Percentiles rank a stretch among this genome's conserved stretches.
These are phyloP conservation scores for Candida andamanensis DNA, from an alignment of 805 yeast species.

Conservation along the genomic window DNA sequence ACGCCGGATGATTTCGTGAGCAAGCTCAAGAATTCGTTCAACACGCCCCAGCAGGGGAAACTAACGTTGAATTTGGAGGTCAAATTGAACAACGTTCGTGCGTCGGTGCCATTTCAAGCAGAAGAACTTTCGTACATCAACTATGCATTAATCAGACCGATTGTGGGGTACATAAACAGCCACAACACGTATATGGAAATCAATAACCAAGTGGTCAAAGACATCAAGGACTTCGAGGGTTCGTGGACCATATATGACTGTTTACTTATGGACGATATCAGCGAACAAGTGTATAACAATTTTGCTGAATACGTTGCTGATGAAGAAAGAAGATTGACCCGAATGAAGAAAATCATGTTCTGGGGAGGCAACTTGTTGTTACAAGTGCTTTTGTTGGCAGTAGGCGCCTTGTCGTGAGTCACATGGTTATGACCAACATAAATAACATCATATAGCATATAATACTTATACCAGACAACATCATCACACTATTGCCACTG, in stretches of 20 bases:
- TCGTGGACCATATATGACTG: slow-evolving; percentile 96
- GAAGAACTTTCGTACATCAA: slow-evolving; percentile 88
- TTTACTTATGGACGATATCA: slow-evolving; percentile 82
- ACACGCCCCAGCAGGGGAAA: slow-evolving; percentile 19
- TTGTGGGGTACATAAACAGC: slow-evolving; percentile 91
- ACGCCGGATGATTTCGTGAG: slow-evolving; percentile 2
- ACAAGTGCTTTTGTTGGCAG: slow-evolving; percentile 69
- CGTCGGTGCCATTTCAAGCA: slow-evolving; percentile 81
- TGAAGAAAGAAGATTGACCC: slow-evolving; percentile 65
- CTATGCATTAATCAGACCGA: slow-evolving; percentile 87
- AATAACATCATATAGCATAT: slow-evolving; percentile 48
- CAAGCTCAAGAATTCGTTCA: slow-evolving; percentile 20
- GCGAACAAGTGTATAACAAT: slow-evolving; percentile 84
- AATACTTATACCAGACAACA: slow-evolving; percentile 46
- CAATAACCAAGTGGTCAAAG: slow-evolving; percentile 74
- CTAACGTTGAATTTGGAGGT: slow-evolving; percentile 77
- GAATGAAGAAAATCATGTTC: slow-evolving; percentile 82
- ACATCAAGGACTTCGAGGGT: slow-evolving; percentile 81
- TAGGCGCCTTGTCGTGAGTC: slow-evolving; percentile 49
- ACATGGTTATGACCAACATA: slow-evolving; percentile 44
- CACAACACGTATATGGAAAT: slow-evolving; percentile 86
- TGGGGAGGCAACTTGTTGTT: slow-evolving; percentile 86
- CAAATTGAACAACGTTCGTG: slow-evolving; percentile 78
- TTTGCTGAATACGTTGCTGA: slow-evolving; percentile 86
- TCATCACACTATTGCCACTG: slow-evolving; percentile 55